Conservation (phyloP, 768 basidiomycete species). For the Mycena leptocephala region DNA sequence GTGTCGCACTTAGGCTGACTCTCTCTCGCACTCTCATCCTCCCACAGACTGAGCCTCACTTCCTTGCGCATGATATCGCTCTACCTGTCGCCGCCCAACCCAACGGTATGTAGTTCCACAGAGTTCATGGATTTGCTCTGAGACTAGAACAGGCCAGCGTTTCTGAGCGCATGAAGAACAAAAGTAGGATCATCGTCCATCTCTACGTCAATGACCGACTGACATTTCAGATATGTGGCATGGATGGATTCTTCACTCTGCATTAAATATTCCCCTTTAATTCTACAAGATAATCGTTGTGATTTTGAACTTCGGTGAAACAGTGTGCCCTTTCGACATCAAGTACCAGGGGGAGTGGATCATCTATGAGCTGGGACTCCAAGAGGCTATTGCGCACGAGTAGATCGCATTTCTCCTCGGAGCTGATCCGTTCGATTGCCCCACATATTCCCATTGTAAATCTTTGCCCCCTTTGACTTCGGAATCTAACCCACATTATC, state of each 20-base stretch:
- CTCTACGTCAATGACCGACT: not conserved
- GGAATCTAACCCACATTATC: too few relatives aligned
- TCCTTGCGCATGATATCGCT: constrained; percentile 28
- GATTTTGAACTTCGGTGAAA: not conserved
- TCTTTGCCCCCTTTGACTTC: too few relatives aligned
- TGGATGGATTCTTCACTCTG: constrained; percentile 44
- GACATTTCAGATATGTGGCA: constrained; percentile 32
- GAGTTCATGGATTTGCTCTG: not conserved
- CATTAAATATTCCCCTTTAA: not conserved
- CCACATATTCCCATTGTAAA: constrained; percentile 61
- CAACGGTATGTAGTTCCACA: constrained; percentile 8
- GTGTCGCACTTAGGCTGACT: not conserved
- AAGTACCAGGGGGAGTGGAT: constrained; percentile 62
- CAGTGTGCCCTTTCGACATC: constrained; percentile 31
- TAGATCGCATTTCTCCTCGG: constrained; percentile 30
- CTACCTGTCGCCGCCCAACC: constrained; percentile 38
- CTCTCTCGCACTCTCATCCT: not conserved
- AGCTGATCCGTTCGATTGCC: constrained; percentile 71
- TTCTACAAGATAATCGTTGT: constrained; percentile 51
- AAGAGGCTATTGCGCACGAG: constrained; percentile 36
- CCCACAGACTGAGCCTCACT: not conserved
- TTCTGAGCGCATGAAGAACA: constrained; percentile 31
- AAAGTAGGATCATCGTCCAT: not conserved
- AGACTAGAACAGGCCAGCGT: constrained; percentile 20
- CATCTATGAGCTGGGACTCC: too few relatives aligned